phyloP scores from a whole-genome alignment of 2,329 filamentous ascomycete genomes.

The Penicillium sp. region DNA sequence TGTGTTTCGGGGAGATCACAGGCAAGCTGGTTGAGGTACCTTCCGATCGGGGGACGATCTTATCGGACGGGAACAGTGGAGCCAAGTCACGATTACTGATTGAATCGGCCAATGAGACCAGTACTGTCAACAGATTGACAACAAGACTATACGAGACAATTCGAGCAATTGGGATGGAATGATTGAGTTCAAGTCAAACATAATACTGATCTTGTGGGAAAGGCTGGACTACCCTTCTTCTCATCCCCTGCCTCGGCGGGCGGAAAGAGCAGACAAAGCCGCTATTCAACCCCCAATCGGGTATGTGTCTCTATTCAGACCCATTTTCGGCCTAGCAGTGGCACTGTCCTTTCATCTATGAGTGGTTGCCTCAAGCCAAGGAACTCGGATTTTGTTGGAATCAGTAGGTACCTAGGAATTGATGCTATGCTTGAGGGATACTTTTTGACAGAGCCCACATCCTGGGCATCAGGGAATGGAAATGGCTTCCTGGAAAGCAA shows the following conservation, averaged over 20 bases:
- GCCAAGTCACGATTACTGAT: constrained; percentile 3
- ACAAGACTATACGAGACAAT: background rate
- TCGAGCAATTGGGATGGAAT: too few relatives aligned
- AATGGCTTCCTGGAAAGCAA: too few relatives aligned
- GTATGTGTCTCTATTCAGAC: background rate
- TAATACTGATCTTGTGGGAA: background rate
- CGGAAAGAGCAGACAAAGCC: background rate
- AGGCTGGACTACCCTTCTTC: background rate
- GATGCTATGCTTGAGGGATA: background rate
- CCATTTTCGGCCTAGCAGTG: background rate
- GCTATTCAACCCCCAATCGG: constrained; percentile 5
- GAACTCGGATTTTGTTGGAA: background rate
- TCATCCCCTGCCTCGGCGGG: background rate
- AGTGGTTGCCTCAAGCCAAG: background rate
- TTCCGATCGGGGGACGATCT: constrained; percentile 21
- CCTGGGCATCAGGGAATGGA: too few relatives aligned
- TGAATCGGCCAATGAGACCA: background rate
- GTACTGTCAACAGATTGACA: background rate
- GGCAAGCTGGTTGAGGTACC: constrained; percentile 18
- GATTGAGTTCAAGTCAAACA: background rate
- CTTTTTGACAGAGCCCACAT: background rate
- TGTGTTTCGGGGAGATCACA: constrained; percentile 7
- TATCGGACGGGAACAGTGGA: constrained; percentile 24
- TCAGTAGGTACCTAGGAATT: background rate
- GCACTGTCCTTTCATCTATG: background rate